Percentiles rank a stretch among this genome's conserved stretches.
phyloP scores from a whole-genome alignment of 2,329 filamentous ascomycete genomes.

The Monosporascus sp. region DNA sequence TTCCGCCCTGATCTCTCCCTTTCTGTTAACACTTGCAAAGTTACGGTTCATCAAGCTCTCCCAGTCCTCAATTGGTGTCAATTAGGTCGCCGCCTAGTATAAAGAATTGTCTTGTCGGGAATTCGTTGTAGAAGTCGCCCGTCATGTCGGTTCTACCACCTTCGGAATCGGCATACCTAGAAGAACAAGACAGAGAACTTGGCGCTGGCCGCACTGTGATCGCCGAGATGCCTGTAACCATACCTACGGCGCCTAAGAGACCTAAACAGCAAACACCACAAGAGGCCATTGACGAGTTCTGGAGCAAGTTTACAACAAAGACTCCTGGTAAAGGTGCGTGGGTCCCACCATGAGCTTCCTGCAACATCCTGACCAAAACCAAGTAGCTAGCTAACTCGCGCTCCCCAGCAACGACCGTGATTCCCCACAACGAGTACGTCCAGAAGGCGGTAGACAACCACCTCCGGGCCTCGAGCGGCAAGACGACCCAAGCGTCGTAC shows the following conservation, averaged over 20 bases:
- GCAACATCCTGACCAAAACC: no score
- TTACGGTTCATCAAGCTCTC: no score
- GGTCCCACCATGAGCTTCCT: no score
- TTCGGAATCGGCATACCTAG: conserved; percentile 16
- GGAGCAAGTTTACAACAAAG: conserved; percentile 66
- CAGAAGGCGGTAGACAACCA: conserved; percentile 53
- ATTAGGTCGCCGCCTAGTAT: no score
- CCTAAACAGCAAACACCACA: conserved; percentile 58
- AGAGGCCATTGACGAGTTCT: conserved; percentile 66
- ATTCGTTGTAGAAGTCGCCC: background rate
- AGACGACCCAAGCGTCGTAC: conserved; percentile 61
- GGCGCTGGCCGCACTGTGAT: conserved; percentile 12
- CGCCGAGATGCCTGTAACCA: conserved; percentile 16
- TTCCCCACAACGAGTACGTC: conserved; percentile 64
- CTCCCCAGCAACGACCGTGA: conserved; percentile 57
- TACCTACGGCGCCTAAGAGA: conserved; percentile 21
- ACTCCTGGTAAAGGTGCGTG: conserved; percentile 61
- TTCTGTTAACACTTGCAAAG: no score
- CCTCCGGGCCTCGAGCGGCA: conserved; percentile 43
- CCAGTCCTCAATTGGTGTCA: no score
- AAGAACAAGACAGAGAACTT: conserved; percentile 7
- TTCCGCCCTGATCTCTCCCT: no score
- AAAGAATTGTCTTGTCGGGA: no score
- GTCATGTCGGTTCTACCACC: conserved; percentile 3
- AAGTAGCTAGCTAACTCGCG: background rate